phyloP scores from a whole-genome alignment of 371 early-diverging fungal species.

The Mucor ambiguus region DNA sequence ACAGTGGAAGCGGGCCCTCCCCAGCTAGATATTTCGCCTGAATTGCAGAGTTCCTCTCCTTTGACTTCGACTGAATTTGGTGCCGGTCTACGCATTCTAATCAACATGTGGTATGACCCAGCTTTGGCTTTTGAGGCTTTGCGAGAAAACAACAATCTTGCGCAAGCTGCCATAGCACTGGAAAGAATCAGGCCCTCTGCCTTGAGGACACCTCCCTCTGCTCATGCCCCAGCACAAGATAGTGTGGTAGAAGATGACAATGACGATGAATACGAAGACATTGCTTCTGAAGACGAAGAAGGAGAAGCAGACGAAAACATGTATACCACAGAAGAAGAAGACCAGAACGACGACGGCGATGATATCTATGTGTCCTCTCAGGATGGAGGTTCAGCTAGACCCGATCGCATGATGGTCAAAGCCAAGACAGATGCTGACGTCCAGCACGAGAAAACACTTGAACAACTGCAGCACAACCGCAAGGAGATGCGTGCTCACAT shows the following conservation, averaged over 20 bases:
- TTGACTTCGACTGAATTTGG: slow-evolving; percentile 41
- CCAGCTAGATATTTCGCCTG: background rate
- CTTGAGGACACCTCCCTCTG: slow-evolving; percentile 5
- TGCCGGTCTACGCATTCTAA: slow-evolving; percentile 63
- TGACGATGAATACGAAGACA: slow-evolving; percentile 26
- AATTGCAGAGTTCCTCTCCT: slow-evolving; percentile 1
- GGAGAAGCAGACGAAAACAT: slow-evolving; percentile 12
- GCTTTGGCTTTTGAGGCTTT: slow-evolving; percentile 72
- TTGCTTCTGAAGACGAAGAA: slow-evolving; percentile 24
- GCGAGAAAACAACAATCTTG: slow-evolving; percentile 67
- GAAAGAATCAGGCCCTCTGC: slow-evolving; percentile 58
- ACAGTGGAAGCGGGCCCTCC: slow-evolving; percentile 9
- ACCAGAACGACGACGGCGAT: slow-evolving; percentile 15
- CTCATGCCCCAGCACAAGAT: background rate
- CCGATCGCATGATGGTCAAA: background rate
- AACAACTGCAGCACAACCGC: slow-evolving; percentile 50
- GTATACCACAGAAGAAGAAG: slow-evolving; percentile 7
- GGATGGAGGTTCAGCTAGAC: background rate
- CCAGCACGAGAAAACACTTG: background rate
- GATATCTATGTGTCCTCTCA: background rate
- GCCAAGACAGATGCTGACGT: background rate
- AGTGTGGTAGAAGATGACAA: slow-evolving; percentile 16
- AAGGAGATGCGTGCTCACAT: slow-evolving; percentile 32
- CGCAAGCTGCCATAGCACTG: slow-evolving; percentile 78
- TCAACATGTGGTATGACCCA: slow-evolving; percentile 83